Percentiles rank a stretch among this genome's conserved stretches.
These are phyloP conservation scores for Mycosphaerella arachidis DNA, from an alignment of 2,329 filamentous ascomycete species.

Conservation along the genomic window DNA sequence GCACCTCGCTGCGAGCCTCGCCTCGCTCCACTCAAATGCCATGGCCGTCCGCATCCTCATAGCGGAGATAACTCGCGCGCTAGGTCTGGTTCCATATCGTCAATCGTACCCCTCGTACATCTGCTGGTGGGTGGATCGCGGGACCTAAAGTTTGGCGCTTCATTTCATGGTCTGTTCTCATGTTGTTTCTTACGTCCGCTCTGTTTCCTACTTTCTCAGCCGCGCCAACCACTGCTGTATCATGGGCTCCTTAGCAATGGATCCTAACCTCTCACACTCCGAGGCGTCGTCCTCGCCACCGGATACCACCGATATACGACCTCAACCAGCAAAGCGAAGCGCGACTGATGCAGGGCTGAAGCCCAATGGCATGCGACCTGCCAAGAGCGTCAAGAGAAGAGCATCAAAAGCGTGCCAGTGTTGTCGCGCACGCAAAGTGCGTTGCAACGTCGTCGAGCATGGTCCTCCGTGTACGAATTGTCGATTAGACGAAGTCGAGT, in stretches of 20 bases:
- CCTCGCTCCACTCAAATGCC: not conserved
- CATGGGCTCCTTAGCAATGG: constrained; percentile 24
- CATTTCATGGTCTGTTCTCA: constrained; percentile 10
- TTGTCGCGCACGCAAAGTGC: constrained; percentile 83
- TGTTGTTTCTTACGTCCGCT: constrained; percentile 11
- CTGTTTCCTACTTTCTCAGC: constrained; percentile 6
- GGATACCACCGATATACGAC: constrained; percentile 23
- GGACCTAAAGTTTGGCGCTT: constrained; percentile 19
- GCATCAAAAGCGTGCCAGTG: constrained; percentile 89
- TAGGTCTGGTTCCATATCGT: constrained; percentile 15
- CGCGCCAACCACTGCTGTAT: not conserved
- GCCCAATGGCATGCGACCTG: constrained; percentile 41
- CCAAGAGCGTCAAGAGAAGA: constrained; percentile 68
- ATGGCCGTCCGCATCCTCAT: constrained; percentile 5
- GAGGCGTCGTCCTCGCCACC: constrained; percentile 30
- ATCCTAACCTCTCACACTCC: constrained; percentile 19
- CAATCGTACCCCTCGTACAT: constrained; percentile 17
- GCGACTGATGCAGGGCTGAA: constrained; percentile 53
- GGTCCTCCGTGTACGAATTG: constrained; percentile 85
- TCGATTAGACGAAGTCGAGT: constrained; percentile 73
- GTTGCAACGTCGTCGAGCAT: constrained; percentile 87
- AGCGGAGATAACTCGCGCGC: constrained; percentile 22
- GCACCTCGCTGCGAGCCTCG: constrained; percentile 3
- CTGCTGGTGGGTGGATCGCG: constrained; percentile 12
- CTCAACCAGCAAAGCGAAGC: constrained; percentile 48